Conservation (phyloP, 441 rosid genomes). For the Pelargonium citronellum region DNA sequence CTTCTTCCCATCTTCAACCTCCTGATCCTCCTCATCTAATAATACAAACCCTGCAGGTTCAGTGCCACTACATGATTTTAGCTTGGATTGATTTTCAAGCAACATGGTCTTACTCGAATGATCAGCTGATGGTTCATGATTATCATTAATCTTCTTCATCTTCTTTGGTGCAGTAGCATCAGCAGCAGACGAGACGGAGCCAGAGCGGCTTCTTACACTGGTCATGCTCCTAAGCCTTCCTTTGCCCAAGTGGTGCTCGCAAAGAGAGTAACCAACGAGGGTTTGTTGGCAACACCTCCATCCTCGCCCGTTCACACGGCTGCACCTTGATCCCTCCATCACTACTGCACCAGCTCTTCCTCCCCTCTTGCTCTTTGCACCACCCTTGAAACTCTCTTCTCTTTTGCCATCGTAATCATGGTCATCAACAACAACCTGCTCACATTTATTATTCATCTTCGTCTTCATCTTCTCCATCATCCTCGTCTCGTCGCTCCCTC, state of each 20-base stretch:
- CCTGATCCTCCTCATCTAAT: constrained; percentile 9
- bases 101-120: not conserved
- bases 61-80: too few relatives aligned
- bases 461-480: constrained; percentile 18
- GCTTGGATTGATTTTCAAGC: constrained; percentile 17
- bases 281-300: constrained; percentile 95
- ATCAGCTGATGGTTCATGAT: constrained; percentile 2
- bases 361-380: not conserved
- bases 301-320: constrained; percentile 89
- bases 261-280: constrained; percentile 80
- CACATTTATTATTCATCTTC: constrained; percentile 22
- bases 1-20: constrained; percentile 23
- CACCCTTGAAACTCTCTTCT: too few relatives aligned
- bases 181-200: too few relatives aligned
- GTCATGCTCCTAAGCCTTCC: constrained; percentile 72
- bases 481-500: constrained; percentile 19
- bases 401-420: constrained; percentile 14
- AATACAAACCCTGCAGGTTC: not conserved
- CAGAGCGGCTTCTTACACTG: constrained; percentile 16
- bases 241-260: constrained; percentile 92
- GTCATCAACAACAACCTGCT: constrained; percentile 28
- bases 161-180: constrained; percentile 15
- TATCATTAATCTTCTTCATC: constrained; percentile 11
- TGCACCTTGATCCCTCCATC: constrained; percentile 87
- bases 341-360: constrained; percentile 38